Conservation (phyloP, 2,329 filamentous ascomycete species). For the Reticulascus tulasneorum region DNA sequence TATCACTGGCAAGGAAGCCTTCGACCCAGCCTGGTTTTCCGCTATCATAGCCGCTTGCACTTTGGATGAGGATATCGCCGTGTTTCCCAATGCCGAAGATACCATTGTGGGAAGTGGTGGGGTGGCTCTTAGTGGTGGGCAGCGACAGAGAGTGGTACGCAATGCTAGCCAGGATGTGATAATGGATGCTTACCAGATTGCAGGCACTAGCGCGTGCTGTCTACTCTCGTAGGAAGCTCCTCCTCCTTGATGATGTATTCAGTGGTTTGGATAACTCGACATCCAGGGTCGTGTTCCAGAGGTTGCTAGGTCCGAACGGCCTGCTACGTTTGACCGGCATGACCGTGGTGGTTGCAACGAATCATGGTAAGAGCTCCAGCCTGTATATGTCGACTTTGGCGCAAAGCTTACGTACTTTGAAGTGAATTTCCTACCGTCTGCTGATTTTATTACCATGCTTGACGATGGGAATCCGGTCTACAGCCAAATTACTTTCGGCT, state of each 20-base stretch:
- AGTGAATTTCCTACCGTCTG: slow-evolving; percentile 20
- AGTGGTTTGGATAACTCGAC: slow-evolving; percentile 43
- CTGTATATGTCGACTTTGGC: too few species aligned
- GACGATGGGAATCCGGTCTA: slow-evolving; percentile 15
- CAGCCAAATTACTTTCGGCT: slow-evolving; percentile 19
- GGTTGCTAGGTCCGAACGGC: slow-evolving; percentile 35
- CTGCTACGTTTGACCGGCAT: slow-evolving; percentile 31
- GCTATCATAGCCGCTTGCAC: slow-evolving; percentile 28
- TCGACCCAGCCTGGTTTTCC: slow-evolving; percentile 24
- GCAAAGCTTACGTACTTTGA: background rate
- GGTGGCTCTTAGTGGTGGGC: slow-evolving; percentile 38
- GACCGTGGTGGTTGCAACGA: slow-evolving; percentile 40
- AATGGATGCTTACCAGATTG: slow-evolving; percentile 1
- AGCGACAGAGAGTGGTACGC: slow-evolving; percentile 36
- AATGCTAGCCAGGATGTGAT: background rate
- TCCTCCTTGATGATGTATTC: slow-evolving; percentile 44
- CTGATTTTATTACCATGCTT: slow-evolving; percentile 21
- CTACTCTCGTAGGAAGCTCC: slow-evolving; percentile 32
- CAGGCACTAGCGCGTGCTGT: slow-evolving; percentile 43
- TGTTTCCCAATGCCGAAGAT: slow-evolving; percentile 25
- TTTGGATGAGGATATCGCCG: slow-evolving; percentile 28
- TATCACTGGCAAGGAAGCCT: slow-evolving; percentile 27
- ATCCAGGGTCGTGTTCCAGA: slow-evolving; percentile 34
- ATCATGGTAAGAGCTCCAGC: slow-evolving; percentile 23
- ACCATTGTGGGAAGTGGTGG: slow-evolving; percentile 38